These are phyloP conservation scores for Hirsutella thompsonii DNA, from an alignment of 2,329 filamentous ascomycete species.

Conservation along the genomic window DNA sequence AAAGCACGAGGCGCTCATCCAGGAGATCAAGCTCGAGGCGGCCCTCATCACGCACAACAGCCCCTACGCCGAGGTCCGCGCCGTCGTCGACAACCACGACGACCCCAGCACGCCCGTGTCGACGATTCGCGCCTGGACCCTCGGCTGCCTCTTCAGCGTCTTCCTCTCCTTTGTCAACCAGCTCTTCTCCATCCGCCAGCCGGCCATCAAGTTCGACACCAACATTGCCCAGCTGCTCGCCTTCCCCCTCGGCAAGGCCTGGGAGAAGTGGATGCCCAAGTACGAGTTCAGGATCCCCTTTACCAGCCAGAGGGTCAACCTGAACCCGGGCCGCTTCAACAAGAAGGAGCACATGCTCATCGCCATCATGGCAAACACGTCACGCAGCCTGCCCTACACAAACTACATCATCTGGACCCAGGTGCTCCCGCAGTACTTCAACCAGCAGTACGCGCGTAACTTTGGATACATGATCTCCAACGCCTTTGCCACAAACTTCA, in stretches of 20 bases:
- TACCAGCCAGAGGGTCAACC: conserved; percentile 16
- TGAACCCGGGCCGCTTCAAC: conserved; percentile 39
- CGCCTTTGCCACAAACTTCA: conserved; percentile 36
- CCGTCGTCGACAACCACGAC: conserved; percentile 41
- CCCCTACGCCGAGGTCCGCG: conserved; percentile 41
- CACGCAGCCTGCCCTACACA: conserved; percentile 32
- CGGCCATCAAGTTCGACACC: conserved; percentile 32
- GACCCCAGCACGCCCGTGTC: conserved; percentile 32
- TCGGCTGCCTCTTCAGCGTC: conserved; percentile 33
- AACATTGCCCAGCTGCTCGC: conserved; percentile 42
- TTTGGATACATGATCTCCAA: conserved; percentile 38
- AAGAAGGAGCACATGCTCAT: conserved; percentile 46
- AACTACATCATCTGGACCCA: conserved; percentile 37
- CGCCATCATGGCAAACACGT: conserved; percentile 41
- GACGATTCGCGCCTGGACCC: conserved; percentile 38
- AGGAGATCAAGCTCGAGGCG: conserved; percentile 39
- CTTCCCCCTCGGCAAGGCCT: conserved; percentile 33
- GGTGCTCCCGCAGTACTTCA: conserved; percentile 33
- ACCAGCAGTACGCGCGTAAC: conserved; percentile 32
- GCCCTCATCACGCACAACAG: conserved; percentile 39
- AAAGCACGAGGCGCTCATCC: conserved; percentile 25
- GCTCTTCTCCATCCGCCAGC: conserved; percentile 41
- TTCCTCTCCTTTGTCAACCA: conserved; percentile 36
- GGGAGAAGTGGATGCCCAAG: conserved; percentile 28
- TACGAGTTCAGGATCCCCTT: conserved; percentile 26